Percentiles rank a stretch among this genome's conserved stretches.
These are phyloP conservation scores for Emydomyces testavorans DNA, from an alignment of 2,329 filamentous ascomycete genomes.

Conservation along the genomic window DNA sequence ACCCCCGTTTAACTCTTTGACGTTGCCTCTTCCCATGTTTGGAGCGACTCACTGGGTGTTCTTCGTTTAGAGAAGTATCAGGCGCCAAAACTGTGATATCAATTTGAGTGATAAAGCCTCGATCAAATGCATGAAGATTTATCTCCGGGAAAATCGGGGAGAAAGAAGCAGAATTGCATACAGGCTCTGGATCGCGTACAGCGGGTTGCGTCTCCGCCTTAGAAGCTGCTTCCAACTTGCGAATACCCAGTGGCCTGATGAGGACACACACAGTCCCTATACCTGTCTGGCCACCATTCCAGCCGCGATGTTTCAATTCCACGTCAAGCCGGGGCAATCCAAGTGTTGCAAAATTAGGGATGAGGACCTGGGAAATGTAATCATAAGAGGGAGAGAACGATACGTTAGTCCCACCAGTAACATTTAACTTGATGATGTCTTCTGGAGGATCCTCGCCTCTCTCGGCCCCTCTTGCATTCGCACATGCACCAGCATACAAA, in stretches of 20 bases:
- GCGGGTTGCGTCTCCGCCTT: neutral
- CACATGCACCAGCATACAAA: conserved; percentile 33
- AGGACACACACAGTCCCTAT: conserved; percentile 42
- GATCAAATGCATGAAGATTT: conserved; percentile 22
- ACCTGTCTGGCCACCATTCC: conserved; percentile 37
- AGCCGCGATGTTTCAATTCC: conserved; percentile 41
- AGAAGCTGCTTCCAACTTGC: neutral
- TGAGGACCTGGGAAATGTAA: conserved; percentile 45
- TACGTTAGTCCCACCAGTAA: conserved; percentile 50
- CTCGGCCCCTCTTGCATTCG: conserved; percentile 3
- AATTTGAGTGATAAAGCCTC: conserved; percentile 26
- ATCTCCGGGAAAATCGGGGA: conserved; percentile 25
- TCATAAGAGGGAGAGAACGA: conserved; percentile 45
- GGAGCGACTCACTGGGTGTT: neutral
- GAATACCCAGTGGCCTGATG: conserved; percentile 33
- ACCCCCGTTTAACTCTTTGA: neutral
- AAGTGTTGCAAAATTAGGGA: conserved; percentile 42
- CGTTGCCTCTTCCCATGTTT: neutral
- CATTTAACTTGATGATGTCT: conserved; percentile 29
- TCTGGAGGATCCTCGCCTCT: conserved; percentile 1
- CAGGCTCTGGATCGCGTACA: neutral
- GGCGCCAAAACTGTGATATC: conserved; percentile 33
- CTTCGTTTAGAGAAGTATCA: conserved; percentile 16
- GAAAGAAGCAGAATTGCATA: conserved; percentile 3
- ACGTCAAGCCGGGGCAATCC: conserved; percentile 40